Percentiles rank a stretch among this genome's conserved stretches.
Conservation (phyloP, 2,329 filamentous ascomycete species). For the Fusarium mangiferae region DNA sequence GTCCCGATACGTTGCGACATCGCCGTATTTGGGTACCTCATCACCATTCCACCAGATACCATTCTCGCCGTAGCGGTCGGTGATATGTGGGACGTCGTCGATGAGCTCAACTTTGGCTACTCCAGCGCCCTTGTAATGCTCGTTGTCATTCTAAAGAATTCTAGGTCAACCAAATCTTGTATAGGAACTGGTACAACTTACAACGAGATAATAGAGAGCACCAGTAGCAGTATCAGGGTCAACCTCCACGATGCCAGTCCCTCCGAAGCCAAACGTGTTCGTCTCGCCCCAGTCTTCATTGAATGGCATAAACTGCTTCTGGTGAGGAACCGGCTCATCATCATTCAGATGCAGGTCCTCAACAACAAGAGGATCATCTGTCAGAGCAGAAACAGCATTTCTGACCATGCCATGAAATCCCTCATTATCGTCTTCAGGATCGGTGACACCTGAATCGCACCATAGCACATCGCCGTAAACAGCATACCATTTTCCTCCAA, state of each 20-base stretch:
- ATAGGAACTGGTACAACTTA: slow-evolving; percentile 22
- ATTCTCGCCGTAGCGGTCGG: slow-evolving; percentile 40
- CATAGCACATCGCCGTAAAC: slow-evolving; percentile 50
- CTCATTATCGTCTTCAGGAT: slow-evolving; percentile 43
- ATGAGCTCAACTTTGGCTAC: slow-evolving; percentile 50
- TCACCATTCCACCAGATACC: slow-evolving; percentile 52
- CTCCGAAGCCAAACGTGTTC: slow-evolving; percentile 50
- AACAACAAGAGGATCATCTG: slow-evolving; percentile 49
- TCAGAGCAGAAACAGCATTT: slow-evolving; percentile 50
- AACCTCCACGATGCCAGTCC: slow-evolving; percentile 53
- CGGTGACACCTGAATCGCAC: slow-evolving; percentile 48
- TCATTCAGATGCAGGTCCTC: slow-evolving; percentile 50
- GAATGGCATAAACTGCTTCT: slow-evolving; percentile 51
- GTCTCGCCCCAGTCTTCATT: slow-evolving; percentile 52
- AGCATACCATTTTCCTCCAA: slow-evolving; percentile 52
- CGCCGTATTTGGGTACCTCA: slow-evolving; percentile 49
- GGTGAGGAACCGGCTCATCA: slow-evolving; percentile 44
- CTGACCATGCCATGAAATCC: slow-evolving; percentile 55
- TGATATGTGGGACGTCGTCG: slow-evolving; percentile 49
- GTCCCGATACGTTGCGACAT: slow-evolving; percentile 51
- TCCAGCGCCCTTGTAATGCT: slow-evolving; percentile 50
- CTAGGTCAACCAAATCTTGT: fast-evolving
- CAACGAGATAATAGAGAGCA: slow-evolving; percentile 51
- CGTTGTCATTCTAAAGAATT: slow-evolving; percentile 44
- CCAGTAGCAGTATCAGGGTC: slow-evolving; percentile 42